These are phyloP conservation scores for Cymodocea nodosa DNA, from an alignment of 116 monocot genomes.

Conservation along the genomic window DNA sequence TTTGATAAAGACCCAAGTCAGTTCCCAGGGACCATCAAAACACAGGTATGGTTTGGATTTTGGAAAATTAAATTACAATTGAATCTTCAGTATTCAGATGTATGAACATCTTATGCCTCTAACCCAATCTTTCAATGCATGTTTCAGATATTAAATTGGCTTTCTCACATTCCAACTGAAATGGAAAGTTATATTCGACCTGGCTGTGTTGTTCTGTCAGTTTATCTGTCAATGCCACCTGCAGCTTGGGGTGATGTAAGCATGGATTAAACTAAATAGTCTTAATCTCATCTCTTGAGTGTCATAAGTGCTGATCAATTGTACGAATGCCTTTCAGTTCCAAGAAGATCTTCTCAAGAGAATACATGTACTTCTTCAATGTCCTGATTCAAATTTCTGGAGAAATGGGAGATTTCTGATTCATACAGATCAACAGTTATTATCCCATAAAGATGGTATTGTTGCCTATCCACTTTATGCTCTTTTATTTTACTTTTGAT, in stretches of 20 bases:
- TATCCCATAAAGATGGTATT: slow-evolving; percentile 86
- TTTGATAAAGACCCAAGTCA: slow-evolving; percentile 87
- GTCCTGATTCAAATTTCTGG: slow-evolving; percentile 73
- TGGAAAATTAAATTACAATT: too few relatives aligned
- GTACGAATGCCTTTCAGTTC: slow-evolving; percentile 26
- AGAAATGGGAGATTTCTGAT: slow-evolving; percentile 77
- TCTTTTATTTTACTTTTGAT: not conserved
- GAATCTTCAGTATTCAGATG: not conserved
- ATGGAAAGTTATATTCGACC: slow-evolving; percentile 99
- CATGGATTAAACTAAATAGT: not conserved
- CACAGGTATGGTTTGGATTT: slow-evolving; percentile 29
- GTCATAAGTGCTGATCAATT: not conserved
- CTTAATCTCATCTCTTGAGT: not conserved
- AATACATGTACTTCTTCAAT: slow-evolving; percentile 45
- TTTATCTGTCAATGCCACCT: slow-evolving; percentile 76
- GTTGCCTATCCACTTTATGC: too few relatives aligned
- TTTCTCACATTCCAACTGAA: slow-evolving; percentile 82
- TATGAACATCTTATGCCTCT: not conserved
- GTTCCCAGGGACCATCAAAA: slow-evolving; percentile 53
- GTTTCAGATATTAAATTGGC: slow-evolving; percentile 83
- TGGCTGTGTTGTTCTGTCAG: slow-evolving; percentile 80
- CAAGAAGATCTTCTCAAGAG: slow-evolving; percentile 51
- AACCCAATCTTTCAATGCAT: not conserved
- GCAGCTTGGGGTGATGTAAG: slow-evolving; percentile 78
- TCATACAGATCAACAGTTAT: slow-evolving; percentile 46